Evolutionary conservation across 1,139 yeast species (phyloP).

Genomic region (Suhomyces chickasaworum): DNA sequence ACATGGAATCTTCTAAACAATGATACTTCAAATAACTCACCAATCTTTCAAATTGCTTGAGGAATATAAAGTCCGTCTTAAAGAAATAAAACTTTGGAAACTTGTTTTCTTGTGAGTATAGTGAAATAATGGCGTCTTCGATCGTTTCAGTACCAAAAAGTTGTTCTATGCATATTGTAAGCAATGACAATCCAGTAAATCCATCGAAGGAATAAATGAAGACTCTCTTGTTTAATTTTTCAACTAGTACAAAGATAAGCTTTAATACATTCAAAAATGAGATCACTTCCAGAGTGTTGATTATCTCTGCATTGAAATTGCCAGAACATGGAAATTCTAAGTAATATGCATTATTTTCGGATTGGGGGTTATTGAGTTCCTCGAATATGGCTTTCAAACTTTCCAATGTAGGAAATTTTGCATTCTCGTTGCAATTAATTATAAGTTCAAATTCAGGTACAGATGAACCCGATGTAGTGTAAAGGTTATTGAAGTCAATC

Average conservation of each 20-base stretch:
- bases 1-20: slow-evolving; percentile 6
- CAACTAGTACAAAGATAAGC: slow-evolving; percentile 28
- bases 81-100: slow-evolving; percentile 35
- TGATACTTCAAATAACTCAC: slow-evolving; percentile 25
- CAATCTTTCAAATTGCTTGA: slow-evolving; percentile 36
- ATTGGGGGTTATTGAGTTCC: slow-evolving; percentile 13
- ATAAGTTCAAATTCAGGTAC: slow-evolving; percentile 28
- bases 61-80: slow-evolving; percentile 34
- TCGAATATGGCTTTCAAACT: slow-evolving; percentile 20
- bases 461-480: slow-evolving; percentile 1
- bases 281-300: slow-evolving; percentile 31
- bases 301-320: slow-evolving; percentile 23
- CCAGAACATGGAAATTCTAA: slow-evolving; percentile 44
- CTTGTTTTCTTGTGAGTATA: slow-evolving; percentile 13
- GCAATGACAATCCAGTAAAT: slow-evolving; percentile 41
- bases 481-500: slow-evolving; percentile 32
- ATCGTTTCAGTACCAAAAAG: slow-evolving; percentile 16
- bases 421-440: slow-evolving; percentile 40
- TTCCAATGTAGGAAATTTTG: slow-evolving; percentile 30
- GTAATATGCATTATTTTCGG: slow-evolving; percentile 20
- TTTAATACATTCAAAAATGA: slow-evolving; percentile 37
- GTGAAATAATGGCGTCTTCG: slow-evolving; percentile 24
- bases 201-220: slow-evolving; percentile 45
- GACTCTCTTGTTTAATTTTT: slow-evolving; percentile 24
- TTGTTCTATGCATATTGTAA: slow-evolving; percentile 26